Percentiles rank a stretch among this genome's conserved stretches.
Conservation (phyloP, 116 monocot species). For the Posidonia oceanica region DNA sequence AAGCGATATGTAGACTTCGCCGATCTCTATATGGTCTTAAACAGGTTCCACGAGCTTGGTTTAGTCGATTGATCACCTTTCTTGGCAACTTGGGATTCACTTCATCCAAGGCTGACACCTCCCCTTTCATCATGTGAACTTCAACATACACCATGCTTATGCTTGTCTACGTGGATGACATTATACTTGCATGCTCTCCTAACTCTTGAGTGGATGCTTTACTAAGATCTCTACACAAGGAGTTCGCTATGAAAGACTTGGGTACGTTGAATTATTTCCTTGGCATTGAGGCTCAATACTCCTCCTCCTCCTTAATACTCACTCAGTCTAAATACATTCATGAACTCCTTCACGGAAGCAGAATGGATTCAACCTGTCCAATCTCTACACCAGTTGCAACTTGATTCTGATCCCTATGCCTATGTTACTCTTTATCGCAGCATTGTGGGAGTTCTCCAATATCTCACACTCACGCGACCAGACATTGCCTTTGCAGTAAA, state of each 20-base stretch:
- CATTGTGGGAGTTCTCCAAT: background rate
- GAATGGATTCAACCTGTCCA: no score
- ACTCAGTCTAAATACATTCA: no score
- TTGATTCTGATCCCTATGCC: no score
- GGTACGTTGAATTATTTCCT: no score
- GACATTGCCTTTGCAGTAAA: conserved; percentile 1
- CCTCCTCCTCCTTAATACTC: no score
- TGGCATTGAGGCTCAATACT: no score
- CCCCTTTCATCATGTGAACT: background rate
- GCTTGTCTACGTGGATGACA: background rate
- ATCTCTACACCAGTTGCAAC: no score
- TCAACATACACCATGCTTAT: background rate
- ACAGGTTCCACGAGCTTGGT: background rate
- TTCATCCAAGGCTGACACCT: background rate
- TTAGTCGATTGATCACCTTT: no score
- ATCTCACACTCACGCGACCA: background rate
- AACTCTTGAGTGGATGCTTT: no score
- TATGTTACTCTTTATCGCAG: background rate
- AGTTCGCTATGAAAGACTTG: no score
- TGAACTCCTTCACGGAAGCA: no score
- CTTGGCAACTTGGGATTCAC: background rate
- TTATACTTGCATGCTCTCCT: background rate
- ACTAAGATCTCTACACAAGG: no score
- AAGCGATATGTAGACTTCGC: background rate
- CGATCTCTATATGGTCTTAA: background rate